Base-by-base conservation (phyloP, 306 rosid species). In the Cajanus cajan region DNA sequence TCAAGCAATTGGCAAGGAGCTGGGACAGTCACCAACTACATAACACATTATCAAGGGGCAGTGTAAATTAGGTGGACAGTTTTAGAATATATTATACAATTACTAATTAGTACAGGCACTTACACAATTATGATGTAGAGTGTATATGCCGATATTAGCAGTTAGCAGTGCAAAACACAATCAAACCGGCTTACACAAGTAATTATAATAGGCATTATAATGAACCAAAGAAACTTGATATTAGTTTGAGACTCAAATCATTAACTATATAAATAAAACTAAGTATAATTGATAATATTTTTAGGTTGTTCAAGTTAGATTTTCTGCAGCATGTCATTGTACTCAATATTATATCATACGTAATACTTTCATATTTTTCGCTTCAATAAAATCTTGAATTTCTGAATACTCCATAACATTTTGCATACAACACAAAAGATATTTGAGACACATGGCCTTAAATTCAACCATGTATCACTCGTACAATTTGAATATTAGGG, bases 121-220 rank as follows among this genome's bases (percentile, higher is more conserved):
- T 18, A 41, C 18, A 36, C 43, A 47, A 22, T 16, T 39, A 69
- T 14, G 61, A 36, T 7, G 41, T 8, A 22, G 6, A 37, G 21
- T 47, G 41, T 59, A 34, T 24, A 37, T 37, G 33, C 55, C 24
- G 54, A 75, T 76, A 79, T 48, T 31, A 40, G 48, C 69, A 63
- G 8, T 36, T 63, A 82, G 47, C 54, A 19, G 72, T 34, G 71
- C 65, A 66, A 16, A 54, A 71, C 19, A 71, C 55, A 34, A 55
- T 55, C 7, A 76, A 33, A 66, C 80, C 37, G 50, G 72, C 95
- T 85, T 85, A 94, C 98, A 85, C 82, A 55, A 21, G 61, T 48
- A 12, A 72, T n/a, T n/a, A n/a, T n/a, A 55, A 72, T 57, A 9
- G 52, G 16, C 15, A 4, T 25, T 4, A 2, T 4, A 58, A 58